Conservation (phyloP, 2,329 filamentous ascomycete species). For the Trichophaea hybrida region DNA sequence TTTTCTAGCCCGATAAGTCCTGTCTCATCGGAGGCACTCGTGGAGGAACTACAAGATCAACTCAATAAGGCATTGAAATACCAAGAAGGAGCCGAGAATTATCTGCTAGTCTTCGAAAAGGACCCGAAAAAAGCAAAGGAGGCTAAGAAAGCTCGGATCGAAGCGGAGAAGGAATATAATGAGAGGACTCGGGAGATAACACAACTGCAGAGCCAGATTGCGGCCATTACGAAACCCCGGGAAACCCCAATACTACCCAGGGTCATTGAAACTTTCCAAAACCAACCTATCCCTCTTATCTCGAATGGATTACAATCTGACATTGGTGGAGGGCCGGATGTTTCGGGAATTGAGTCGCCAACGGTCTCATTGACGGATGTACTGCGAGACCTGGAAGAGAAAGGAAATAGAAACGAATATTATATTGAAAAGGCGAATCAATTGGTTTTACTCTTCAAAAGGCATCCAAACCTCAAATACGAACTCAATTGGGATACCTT, state of each 20-base stretch:
- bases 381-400: slow-evolving; percentile 72
- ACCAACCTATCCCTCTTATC: neutral
- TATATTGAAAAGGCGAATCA: slow-evolving; percentile 88
- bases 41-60: slow-evolving; percentile 51
- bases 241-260: neutral
- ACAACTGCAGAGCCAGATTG: slow-evolving; percentile 47
- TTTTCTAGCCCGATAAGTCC: slow-evolving; percentile 10
- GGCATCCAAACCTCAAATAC: slow-evolving; percentile 85
- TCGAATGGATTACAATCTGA: neutral
- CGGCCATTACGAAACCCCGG: slow-evolving; percentile 27
- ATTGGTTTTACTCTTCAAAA: slow-evolving; percentile 90
- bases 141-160: slow-evolving; percentile 65
- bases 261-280: neutral
- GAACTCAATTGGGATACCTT: slow-evolving; percentile 94
- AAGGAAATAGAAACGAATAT: slow-evolving; percentile 81
- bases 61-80: slow-evolving; percentile 96
- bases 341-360: slow-evolving; percentile 52
- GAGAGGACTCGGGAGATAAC: slow-evolving; percentile 64
- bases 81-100: slow-evolving; percentile 92
- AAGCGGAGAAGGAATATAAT: slow-evolving; percentile 76
- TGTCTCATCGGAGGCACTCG: slow-evolving; percentile 14
- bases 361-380: slow-evolving; percentile 84
- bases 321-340: neutral
- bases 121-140: slow-evolving; percentile 94
- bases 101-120: slow-evolving; percentile 64